These are phyloP conservation scores for Exophiala phaeomuriformis DNA, from an alignment of 2,329 filamentous ascomycete species.

Conservation along the genomic window DNA sequence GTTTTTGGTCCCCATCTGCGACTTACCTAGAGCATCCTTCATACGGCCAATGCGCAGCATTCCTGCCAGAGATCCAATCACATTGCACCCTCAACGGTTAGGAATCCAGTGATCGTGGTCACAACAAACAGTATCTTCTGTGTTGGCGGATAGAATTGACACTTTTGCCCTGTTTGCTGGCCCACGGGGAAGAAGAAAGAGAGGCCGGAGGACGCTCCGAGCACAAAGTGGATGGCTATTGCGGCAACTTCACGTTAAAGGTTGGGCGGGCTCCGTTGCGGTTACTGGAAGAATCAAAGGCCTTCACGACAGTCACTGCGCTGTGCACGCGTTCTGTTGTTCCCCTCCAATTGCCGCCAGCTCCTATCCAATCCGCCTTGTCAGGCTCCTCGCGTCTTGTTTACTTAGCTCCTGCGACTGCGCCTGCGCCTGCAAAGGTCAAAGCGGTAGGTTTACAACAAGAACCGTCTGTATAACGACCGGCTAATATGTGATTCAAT, in stretches of 20 bases:
- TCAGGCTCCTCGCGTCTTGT: background rate
- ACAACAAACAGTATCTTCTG: slow-evolving; percentile 14
- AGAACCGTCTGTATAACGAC: no score
- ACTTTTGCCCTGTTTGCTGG: background rate
- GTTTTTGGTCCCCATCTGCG: slow-evolving; percentile 14
- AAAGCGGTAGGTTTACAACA: no score
- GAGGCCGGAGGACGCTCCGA: background rate
- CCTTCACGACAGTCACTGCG: background rate
- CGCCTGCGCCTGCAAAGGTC: no score
- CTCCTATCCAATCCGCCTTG: background rate
- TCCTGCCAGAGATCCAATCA: slow-evolving; percentile 17
- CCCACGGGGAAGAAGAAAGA: background rate
- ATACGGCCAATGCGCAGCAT: slow-evolving; percentile 18
- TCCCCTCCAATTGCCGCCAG: background rate
- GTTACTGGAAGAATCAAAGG: slow-evolving; percentile 1
- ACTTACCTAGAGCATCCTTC: slow-evolving; percentile 17
- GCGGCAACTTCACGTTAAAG: background rate
- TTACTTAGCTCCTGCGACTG: background rate
- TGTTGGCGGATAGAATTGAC: background rate
- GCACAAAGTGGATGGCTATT: background rate
- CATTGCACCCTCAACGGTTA: slow-evolving; percentile 6
- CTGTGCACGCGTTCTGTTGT: background rate
- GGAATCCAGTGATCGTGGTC: slow-evolving; percentile 2
- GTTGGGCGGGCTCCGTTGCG: background rate
- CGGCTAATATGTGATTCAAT: background rate